These are phyloP conservation scores for Gastrolobium bilobum DNA, from an alignment of 306 rosid genomes.

Conservation along the genomic window DNA sequence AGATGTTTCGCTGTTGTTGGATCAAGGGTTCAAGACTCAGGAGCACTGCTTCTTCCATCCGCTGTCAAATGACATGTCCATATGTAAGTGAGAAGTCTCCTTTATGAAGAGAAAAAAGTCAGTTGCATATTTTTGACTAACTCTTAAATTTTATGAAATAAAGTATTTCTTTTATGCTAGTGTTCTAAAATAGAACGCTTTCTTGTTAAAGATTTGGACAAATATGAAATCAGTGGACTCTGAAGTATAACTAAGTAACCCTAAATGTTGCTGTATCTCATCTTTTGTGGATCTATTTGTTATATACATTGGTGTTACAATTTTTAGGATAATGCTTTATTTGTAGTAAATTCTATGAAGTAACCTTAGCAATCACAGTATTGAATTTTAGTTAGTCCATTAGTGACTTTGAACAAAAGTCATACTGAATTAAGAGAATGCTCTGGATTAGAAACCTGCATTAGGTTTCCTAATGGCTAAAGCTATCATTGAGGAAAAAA, in stretches of 20 bases:
- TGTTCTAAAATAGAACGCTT: background rate
- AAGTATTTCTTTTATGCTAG: background rate
- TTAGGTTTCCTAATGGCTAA: background rate
- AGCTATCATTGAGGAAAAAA: background rate
- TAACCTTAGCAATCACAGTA: conserved; percentile 16
- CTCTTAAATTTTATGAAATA: background rate
- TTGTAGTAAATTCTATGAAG: background rate
- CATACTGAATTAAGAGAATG: background rate
- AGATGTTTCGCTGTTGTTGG: conserved; percentile 78
- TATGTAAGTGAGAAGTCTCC: conserved; percentile 65
- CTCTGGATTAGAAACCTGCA: background rate
- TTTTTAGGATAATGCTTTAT: conserved; percentile 7
- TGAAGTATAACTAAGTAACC: background rate
- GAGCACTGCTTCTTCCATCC: conserved; percentile 79
- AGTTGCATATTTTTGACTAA: background rate
- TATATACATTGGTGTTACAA: background rate
- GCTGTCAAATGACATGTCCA: conserved; percentile 76
- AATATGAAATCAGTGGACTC: background rate
- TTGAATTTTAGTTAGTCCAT: background rate
- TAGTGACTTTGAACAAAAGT: background rate
- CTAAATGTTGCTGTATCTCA: background rate
- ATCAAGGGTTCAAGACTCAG: conserved; percentile 71
- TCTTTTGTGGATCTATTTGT: background rate
- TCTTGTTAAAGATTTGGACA: conserved; percentile 1
- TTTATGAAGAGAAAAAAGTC: background rate